These are phyloP conservation scores for Rhododendron griersonianum DNA, from an alignment of 148 eudicot genomes.

Conservation along the genomic window DNA sequence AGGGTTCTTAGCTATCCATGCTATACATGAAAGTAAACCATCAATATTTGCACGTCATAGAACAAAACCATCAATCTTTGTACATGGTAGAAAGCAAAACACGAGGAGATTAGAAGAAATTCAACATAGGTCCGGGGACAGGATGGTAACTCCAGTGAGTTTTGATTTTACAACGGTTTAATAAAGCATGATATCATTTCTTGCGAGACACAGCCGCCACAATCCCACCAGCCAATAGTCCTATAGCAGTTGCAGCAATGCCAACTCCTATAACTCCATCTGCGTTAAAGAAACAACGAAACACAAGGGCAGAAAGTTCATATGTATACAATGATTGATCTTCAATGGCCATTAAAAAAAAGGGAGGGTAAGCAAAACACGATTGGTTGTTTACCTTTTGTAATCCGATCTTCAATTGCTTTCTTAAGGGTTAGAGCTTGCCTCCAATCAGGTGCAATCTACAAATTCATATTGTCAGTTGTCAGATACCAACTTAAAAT, in stretches of 20 bases:
- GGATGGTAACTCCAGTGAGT: neutral
- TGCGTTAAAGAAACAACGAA: neutral
- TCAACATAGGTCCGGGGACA: neutral
- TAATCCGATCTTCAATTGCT: conserved; percentile 30
- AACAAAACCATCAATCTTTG: neutral
- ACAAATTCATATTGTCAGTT: conserved; percentile 1
- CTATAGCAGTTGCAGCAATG: conserved; percentile 57
- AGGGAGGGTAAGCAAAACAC: neutral
- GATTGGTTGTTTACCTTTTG: conserved; percentile 22
- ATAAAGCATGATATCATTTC: conserved; percentile 8
- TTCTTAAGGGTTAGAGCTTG: conserved; percentile 33
- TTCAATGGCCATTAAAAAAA: neutral
- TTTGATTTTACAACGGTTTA: neutral
- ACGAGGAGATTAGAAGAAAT: neutral
- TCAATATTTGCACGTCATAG: neutral
- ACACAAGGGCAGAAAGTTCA: neutral
- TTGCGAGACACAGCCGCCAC: conserved; percentile 54
- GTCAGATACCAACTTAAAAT: neutral
- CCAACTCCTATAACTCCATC: conserved; percentile 45
- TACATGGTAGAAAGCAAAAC: neutral
- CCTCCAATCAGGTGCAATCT: conserved; percentile 48
- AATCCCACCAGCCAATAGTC: conserved; percentile 59
- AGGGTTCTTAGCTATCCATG: neutral
- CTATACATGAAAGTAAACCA: neutral
- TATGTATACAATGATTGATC: neutral